Evolutionary conservation across 345 rosid species (phyloP).

Genomic region (Erodium maritimum): DNA sequence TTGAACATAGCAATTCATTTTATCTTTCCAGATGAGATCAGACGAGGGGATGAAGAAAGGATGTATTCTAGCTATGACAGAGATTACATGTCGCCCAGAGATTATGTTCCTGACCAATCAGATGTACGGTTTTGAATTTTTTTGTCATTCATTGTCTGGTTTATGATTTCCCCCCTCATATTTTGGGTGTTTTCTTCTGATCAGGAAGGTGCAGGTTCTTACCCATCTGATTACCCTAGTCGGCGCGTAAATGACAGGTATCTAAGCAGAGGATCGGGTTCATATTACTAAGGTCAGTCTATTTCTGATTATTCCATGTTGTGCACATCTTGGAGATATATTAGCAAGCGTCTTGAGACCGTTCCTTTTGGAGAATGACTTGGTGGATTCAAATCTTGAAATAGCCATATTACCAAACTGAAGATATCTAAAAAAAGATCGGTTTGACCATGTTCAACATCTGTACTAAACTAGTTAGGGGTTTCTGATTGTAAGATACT

Average conservation of each 20-base stretch:
- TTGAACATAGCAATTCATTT: background rate
- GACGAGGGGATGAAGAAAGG: conserved; percentile 2
- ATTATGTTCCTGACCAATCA: background rate
- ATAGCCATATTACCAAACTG: background rate
- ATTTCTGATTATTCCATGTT: background rate
- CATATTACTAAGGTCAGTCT: background rate
- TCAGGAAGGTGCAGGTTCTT: background rate
- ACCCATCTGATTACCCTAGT: conserved; percentile 3
- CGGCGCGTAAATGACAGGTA: conserved; percentile 1
- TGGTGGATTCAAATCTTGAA: background rate
- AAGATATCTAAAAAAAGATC: background rate
- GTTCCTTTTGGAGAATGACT: background rate
- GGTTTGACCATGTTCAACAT: background rate
- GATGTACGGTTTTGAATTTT: background rate
- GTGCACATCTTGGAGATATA: background rate
- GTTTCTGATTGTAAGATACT: background rate
- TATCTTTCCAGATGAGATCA: background rate
- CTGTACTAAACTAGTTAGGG: background rate
- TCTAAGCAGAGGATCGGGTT: background rate
- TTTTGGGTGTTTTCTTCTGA: background rate
- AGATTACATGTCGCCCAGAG: background rate
- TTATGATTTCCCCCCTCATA: background rate
- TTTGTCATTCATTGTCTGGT: background rate
- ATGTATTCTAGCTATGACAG: conserved; percentile 4
- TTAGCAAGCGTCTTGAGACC: background rate